These are phyloP conservation scores for Artemisia tridentata DNA, from an alignment of 129 eudicot species.

Conservation along the genomic window DNA sequence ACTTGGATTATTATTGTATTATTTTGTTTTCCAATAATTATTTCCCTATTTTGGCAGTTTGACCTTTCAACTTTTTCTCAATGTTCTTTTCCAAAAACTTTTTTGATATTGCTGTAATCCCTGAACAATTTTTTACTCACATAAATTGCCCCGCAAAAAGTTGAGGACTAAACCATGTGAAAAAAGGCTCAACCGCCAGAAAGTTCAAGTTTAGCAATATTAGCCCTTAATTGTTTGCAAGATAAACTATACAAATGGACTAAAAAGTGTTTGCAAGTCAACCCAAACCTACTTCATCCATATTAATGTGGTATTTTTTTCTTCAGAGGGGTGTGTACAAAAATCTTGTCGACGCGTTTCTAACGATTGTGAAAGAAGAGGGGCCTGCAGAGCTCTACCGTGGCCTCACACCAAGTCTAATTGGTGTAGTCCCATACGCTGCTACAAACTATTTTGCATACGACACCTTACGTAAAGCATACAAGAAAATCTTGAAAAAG, in stretches of 20 bases:
- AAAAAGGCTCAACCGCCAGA: no score
- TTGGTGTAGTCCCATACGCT: slow-evolving; percentile 87
- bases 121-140: no score
- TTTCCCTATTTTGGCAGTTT: no score
- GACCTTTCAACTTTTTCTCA: no score
- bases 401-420: slow-evolving; percentile 82
- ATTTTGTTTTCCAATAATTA: not conserved
- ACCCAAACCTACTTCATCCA: not conserved
- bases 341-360: slow-evolving; percentile 65
- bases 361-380: slow-evolving; percentile 72
- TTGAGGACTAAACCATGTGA: no score
- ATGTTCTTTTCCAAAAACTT: no score
- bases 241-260: not conserved
- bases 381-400: slow-evolving; percentile 84
- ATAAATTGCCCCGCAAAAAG: no score
- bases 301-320: not conserved
- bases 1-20: not conserved
- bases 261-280: not conserved
- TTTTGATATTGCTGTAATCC: no score
- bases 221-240: no score
- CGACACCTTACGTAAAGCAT: slow-evolving; percentile 69
- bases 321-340: slow-evolving; percentile 75
- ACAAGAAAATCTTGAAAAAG: slow-evolving; percentile 49
- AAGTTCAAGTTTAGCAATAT: no score
- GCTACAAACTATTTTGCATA: slow-evolving; percentile 82